Evolutionary conservation across 192 early-diverging fungal species (phyloP), one percentile per base, ranked within the genome.

Genomic region (Gigaspora rosea): DNA sequence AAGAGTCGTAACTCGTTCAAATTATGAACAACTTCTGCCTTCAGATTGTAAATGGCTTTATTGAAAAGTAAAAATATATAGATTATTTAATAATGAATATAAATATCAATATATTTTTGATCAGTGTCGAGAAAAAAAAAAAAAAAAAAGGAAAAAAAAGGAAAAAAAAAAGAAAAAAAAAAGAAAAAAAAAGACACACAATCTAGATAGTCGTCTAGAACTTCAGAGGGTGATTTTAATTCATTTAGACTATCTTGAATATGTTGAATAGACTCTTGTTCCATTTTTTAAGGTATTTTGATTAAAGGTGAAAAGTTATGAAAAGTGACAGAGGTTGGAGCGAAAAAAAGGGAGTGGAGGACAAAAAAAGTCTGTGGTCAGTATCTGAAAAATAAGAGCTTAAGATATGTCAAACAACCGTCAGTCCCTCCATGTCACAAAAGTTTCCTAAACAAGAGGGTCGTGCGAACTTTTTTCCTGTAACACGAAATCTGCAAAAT

Each of bases 11-110:
- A 66, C 36, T 66, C 64, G 11, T 33, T 46, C 36, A 66, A n/a
- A 36, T 8, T 46, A n/a, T 35, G 35, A 46, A 66, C 64, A n/a
- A 66, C 64, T 46, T 66, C 64, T 16, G 64, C 33, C 33, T 36
- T 36, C 36, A 66, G 36, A n/a, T 66, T 66, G 64, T 66, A 66
- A 66, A 66, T 66, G n/a, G 64, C 64, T 66, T n/a, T 46, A 47
- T n/a, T 66, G 27, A 66, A 9, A 66, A 66, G 10, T 56, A 56
- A 56, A 54, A 16, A 56, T 56, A n/a, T 15, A 35, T 9, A 36
- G 18, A 66, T 66, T 41, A 47, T 41, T n/a, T 41, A 65, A 46
- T 2, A 18, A 35, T n/a, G 13, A 41, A 18, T 41, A 47, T 1
- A 36, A 41, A 66, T 46, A 41, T 18, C 13, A 36, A 16, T 66